These are phyloP conservation scores for Luzula sylvatica DNA, from an alignment of 176 grass and related monocot species.

Conservation along the genomic window DNA sequence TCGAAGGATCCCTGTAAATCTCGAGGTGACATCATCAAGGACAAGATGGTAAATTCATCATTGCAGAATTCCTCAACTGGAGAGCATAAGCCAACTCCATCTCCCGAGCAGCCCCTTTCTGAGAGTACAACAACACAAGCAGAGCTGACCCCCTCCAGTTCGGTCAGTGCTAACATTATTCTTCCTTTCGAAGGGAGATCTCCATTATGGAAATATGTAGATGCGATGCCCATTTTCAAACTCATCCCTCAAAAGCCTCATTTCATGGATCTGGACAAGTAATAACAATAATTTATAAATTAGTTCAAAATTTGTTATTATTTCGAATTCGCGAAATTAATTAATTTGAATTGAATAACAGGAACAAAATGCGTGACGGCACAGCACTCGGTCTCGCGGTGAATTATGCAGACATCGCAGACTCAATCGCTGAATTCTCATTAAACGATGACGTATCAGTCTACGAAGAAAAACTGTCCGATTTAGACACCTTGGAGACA, in stretches of 20 bases:
- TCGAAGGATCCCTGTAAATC: too few species aligned
- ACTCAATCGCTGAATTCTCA: constrained; percentile 25
- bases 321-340: too few species aligned
- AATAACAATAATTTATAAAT: not conserved
- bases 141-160: not conserved
- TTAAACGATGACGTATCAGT: constrained; percentile 17
- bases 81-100: not conserved
- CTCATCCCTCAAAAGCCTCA: not conserved
- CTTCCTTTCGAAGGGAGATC: constrained; percentile 1
- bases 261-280: constrained; percentile 1
- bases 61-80: not conserved
- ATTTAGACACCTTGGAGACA: constrained; percentile 21
- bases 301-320: not conserved
- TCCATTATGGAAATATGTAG: not conserved
- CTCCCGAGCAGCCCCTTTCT: not conserved
- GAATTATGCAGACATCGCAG: constrained; percentile 33
- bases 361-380: constrained; percentile 22
- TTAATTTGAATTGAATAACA: too few species aligned
- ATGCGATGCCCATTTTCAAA: not conserved
- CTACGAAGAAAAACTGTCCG: constrained; percentile 31
- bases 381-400: constrained; percentile 41
- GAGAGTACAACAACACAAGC: too few species aligned
- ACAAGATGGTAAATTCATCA: not conserved
- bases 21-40: not conserved
- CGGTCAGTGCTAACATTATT: not conserved